Evolutionary conservation across 148 eudicot genomes (phyloP), one percentile per base, ranked within the genome.

Genomic region (Cornus suecica): DNA sequence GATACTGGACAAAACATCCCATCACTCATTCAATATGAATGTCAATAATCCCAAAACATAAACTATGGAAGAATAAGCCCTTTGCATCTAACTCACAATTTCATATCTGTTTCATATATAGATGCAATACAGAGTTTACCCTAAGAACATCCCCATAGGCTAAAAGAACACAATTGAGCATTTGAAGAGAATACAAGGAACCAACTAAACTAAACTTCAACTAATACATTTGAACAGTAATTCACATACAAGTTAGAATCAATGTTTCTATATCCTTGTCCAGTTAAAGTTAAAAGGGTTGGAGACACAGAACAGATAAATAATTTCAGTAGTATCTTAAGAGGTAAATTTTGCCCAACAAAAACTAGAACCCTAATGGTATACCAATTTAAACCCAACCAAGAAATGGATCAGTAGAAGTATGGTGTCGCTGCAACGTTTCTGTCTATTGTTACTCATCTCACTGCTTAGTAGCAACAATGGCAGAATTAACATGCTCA

Each of bases 401-500:
- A 3, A 2, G 20, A 41, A 16, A n/a, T 42, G 28, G 69, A 48
- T 63, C 37, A 64, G 41, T 25, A 27, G 4, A 31, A 32, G 15
- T 9, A 2, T 0, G 2, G 4, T 1, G 2, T 10, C 20, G 31
- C 23, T n/a, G n/a, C 31, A 16, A 69, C 1, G 11, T 20, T 25
- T 4, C 7, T 16, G 63, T 70, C 8, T 51, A 28, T 67, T 66
- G 51, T 68, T 52, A 63, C 32, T 67, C 6, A 24, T 20, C 58
- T 54, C 54, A 22, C 28, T 74, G 66, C 77, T 48, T 27, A 54
- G 60, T 28, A 8, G 64, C 24, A 56, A 41, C 69, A 48, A 70
- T 18, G 41, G 78, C 31, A 13, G 81, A 77, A 58, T 78, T 81
- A 48, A 84, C 80, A 76, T 76, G 76, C 64, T 84, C 80, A 2